phyloP scores from a whole-genome alignment of 331 rosid genomes.

The Cydonia oblonga region DNA sequence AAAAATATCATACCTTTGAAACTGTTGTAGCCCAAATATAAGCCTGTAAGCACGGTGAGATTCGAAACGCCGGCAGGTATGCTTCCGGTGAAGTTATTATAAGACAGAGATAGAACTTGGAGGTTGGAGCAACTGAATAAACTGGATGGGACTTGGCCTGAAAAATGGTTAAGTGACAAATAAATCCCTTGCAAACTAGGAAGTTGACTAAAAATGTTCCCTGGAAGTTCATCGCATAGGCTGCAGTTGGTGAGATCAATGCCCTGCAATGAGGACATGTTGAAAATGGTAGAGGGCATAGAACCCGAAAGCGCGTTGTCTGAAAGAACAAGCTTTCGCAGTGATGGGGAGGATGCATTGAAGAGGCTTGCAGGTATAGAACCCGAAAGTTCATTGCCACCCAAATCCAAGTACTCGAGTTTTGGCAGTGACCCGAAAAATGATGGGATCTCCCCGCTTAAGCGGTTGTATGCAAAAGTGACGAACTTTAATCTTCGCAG shows the following conservation, averaged over 20 bases:
- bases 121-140: neutral
- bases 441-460: neutral
- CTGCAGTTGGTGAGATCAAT: constrained; percentile 3
- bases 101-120: neutral
- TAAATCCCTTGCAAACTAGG: constrained; percentile 4
- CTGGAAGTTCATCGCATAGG: neutral
- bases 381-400: neutral
- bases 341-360: constrained; percentile 2
- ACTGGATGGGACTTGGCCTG: neutral
- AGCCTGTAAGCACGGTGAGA: neutral
- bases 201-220: constrained; percentile 1
- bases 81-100: constrained; percentile 4
- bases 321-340: neutral
- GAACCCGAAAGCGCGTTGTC: neutral
- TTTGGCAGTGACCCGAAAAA: neutral
- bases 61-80: neutral
- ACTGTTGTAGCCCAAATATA: neutral
- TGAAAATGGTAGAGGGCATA: neutral
- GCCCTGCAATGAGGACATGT: neutral
- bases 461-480: neutral
- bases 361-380: neutral
- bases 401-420: neutral
- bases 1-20: neutral
- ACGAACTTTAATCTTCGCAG: neutral
- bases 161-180: neutral